Percentiles rank a stretch among this genome's conserved stretches.
These are phyloP conservation scores for Actinomortierella ambigua DNA, from an alignment of 371 early-diverging fungal genomes.

Conservation along the genomic window DNA sequence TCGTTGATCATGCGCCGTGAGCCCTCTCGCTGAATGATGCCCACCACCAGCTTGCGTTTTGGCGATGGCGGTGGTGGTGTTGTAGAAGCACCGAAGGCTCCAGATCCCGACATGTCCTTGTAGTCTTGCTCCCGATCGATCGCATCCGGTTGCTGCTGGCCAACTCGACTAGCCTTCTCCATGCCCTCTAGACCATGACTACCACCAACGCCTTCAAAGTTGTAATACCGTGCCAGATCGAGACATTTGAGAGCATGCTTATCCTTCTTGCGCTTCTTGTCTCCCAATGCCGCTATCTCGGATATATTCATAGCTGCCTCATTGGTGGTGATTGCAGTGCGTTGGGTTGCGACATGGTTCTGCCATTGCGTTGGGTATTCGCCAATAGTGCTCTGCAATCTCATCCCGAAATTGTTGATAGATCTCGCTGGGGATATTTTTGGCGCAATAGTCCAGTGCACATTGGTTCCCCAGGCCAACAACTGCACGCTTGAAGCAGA, in stretches of 20 bases:
- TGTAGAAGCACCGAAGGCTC: too few relatives aligned
- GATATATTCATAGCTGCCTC: too few relatives aligned
- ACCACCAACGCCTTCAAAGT: slow-evolving; percentile 17
- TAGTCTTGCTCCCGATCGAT: slow-evolving; percentile 28
- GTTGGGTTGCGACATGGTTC: slow-evolving; percentile 1
- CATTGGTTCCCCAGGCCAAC: slow-evolving; percentile 56
- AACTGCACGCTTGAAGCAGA: slow-evolving; percentile 56
- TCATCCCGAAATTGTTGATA: slow-evolving; percentile 46
- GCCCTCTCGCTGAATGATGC: slow-evolving; percentile 26
- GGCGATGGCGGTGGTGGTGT: background rate
- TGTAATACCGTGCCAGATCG: slow-evolving; percentile 24
- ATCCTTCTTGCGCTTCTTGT: background rate
- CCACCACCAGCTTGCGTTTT: slow-evolving; percentile 21
- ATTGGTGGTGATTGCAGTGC: too few relatives aligned
- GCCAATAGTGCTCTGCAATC: slow-evolving; percentile 25
- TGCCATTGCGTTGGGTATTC: slow-evolving; percentile 8
- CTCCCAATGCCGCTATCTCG: too few relatives aligned
- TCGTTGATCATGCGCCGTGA: slow-evolving; percentile 24
- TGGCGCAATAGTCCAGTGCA: slow-evolving; percentile 50
- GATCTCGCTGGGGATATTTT: slow-evolving; percentile 45
- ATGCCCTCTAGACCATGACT: background rate
- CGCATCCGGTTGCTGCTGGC: slow-evolving; percentile 34
- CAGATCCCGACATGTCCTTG: slow-evolving; percentile 3
- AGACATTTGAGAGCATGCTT: slow-evolving; percentile 13
- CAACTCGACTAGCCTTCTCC: slow-evolving; percentile 9